Evolutionary conservation across 202 grass and related monocot species (phyloP).

Genomic region (Bolboschoenoplectus hybrid): DNA sequence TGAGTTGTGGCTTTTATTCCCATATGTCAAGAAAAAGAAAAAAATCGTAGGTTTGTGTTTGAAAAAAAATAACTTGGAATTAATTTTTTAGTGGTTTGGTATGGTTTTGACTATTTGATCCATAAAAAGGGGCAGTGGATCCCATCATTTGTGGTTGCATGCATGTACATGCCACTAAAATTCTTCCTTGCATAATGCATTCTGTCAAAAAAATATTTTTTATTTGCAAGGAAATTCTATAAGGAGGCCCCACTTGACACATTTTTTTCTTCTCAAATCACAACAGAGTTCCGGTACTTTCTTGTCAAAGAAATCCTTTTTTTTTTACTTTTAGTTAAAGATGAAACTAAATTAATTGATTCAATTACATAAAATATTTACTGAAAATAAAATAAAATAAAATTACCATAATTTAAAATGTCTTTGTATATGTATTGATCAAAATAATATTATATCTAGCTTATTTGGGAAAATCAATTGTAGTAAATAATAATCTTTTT

Average conservation of each 20-base stretch:
- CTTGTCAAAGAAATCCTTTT: neutral
- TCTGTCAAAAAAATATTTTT: neutral
- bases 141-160: neutral
- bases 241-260: neutral
- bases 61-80: neutral
- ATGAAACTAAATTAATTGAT: neutral
- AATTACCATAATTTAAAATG: neutral
- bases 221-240: neutral
- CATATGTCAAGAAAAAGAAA: neutral
- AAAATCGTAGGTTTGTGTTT: neutral
- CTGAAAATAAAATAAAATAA: neutral
- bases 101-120: neutral
- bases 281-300: neutral
- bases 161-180: neutral
- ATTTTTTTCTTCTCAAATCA: neutral
- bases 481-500: neutral
- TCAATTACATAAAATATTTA: neutral
- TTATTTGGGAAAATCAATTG: neutral
- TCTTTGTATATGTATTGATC: neutral
- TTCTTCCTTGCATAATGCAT: neutral
- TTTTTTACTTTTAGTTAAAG: neutral
- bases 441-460: neutral
- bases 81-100: neutral
- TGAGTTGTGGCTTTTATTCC: neutral
- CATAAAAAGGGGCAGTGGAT: neutral